These are phyloP conservation scores for Sordariomycetes sp. DNA, from an alignment of 2,329 filamentous ascomycete genomes.

Conservation along the genomic window DNA sequence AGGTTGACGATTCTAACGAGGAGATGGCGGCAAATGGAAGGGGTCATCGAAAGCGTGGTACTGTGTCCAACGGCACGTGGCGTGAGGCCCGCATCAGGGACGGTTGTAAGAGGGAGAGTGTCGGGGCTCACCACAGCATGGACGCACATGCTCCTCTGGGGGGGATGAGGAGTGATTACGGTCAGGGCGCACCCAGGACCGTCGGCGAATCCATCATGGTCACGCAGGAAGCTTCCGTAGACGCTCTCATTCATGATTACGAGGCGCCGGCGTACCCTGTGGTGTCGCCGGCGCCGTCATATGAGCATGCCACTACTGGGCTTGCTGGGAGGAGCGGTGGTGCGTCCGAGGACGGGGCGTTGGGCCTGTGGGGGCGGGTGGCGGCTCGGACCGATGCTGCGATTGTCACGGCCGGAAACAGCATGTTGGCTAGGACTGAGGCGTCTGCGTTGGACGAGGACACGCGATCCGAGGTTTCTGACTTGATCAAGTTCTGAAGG, in stretches of 20 bases:
- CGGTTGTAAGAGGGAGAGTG: not conserved
- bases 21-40: not conserved
- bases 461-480: not conserved
- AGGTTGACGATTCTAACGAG: not conserved
- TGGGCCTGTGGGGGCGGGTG: not conserved
- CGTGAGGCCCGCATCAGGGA: not conserved
- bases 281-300: too few relatives aligned
- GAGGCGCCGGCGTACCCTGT: not conserved
- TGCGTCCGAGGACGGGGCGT: not conserved
- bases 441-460: not conserved
- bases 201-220: too few relatives aligned
- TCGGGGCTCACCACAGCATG: not conserved
- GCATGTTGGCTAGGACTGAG: not conserved
- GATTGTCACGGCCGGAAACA: not conserved
- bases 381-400: not conserved
- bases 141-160: not conserved
- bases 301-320: too few relatives aligned
- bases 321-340: too few relatives aligned
- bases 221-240: not conserved
- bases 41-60: not conserved
- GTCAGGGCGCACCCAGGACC: too few relatives aligned
- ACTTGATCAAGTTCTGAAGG: not conserved
- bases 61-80: not conserved
- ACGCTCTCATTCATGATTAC: not conserved
- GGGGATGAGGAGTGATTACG: too few relatives aligned